These are phyloP conservation scores for Nicotiana otophora DNA, from an alignment of 257 asterid species.

Conservation along the genomic window DNA sequence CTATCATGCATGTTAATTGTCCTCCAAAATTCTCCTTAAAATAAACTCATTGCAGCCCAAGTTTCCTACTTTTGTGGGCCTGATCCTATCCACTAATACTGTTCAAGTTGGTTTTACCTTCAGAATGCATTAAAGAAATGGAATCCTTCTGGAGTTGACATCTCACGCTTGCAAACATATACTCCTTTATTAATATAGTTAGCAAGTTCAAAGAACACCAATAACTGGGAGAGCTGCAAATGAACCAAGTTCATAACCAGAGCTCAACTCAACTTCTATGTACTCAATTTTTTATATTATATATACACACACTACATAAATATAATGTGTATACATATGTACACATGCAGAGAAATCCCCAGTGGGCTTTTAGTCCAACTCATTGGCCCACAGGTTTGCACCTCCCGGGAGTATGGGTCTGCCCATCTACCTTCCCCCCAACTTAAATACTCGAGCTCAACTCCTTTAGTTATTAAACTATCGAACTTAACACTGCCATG, in stretches of 20 bases:
- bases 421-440: neutral
- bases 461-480: neutral
- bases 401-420: neutral
- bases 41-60: neutral
- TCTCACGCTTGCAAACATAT: neutral
- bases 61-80: neutral
- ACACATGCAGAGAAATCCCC: no score
- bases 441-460: neutral
- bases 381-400: neutral
- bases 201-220: neutral
- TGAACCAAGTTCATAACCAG: neutral
- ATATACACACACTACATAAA: no score
- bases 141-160: neutral
- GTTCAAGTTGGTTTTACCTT: neutral
- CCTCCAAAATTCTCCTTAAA: neutral
- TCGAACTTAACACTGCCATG: neutral
- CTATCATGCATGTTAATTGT: neutral
- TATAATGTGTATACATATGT: no score
- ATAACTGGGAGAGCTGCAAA: neutral
- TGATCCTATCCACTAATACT: neutral
- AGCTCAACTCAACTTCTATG: neutral
- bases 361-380: no score
- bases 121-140: neutral
- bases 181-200: neutral
- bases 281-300: no score